Base-by-base conservation (phyloP, 345 rosid genomes). In the Linum lewisii region DNA sequence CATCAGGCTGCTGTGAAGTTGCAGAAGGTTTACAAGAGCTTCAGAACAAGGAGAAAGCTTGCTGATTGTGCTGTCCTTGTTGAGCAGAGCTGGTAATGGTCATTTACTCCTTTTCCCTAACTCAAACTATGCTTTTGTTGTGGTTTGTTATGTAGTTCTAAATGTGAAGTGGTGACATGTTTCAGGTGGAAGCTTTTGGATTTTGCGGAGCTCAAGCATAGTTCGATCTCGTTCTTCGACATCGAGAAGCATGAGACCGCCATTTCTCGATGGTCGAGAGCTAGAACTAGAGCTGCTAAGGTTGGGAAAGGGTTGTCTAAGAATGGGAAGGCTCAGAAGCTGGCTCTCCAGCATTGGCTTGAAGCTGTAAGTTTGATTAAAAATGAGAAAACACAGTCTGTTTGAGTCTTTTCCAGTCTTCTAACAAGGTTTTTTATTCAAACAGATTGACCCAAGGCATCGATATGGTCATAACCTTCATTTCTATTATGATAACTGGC, bases 231-330 rank as follows among this genome's bases (percentile, higher is more conserved):
- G 11, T 93, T 85, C 77, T 89, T 89, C 24, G 99, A 82, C 51
- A 81, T 84, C 15, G 88, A 87, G 78, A 93, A 93, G 68, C 95
- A 87, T 6, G 97, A 93, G 79, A 83, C 90, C 16, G 97, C 99
- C 60, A 84, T 84, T 61, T 90, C 94, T 0, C 89, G 96, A 55
- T 93, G 99, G 99, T 84, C 92, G 21, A 87, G 99, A 77, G 99
- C 97, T 1, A 87, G 95, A 73, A 89, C 80, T 38, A 73, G 90
- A 75, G 99, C 90, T 20, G 97, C 99, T 36, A 93, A 85, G 77
- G 95, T 93, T 45, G 99, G 97, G 57, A 94, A 90, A 76, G 99
- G 99, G 42, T 81, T 94, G 62, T 84, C 87, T 4, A 87, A 87
- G 88, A 87, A 87, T 56, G 90, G 78, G 56, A 85, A 77, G 58